phyloP scores from a whole-genome alignment of 2,329 filamentous ascomycete species.

The Nothophoma quercina region DNA sequence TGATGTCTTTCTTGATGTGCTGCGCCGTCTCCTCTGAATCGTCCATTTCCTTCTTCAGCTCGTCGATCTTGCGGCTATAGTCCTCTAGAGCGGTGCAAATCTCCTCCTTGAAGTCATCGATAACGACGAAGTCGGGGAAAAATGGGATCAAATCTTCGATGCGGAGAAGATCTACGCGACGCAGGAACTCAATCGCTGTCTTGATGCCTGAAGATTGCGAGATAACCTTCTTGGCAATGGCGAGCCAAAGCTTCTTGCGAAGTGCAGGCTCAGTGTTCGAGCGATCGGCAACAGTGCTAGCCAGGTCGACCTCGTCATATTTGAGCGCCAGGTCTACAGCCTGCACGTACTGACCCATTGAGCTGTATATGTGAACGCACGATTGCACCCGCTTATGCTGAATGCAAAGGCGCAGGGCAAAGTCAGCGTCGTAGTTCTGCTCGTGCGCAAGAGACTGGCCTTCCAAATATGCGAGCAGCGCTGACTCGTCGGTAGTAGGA shows the following conservation, averaged over 20 bases:
- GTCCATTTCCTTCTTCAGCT: constrained; percentile 92
- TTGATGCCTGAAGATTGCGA: constrained; percentile 85
- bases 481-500: constrained; percentile 81
- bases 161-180: constrained; percentile 86
- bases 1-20: constrained; percentile 90
- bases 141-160: constrained; percentile 98
- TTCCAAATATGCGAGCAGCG: constrained; percentile 86
- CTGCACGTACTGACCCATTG: constrained; percentile 92
- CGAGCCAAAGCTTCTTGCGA: constrained; percentile 93
- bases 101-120: constrained; percentile 99
- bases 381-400: constrained; percentile 91
- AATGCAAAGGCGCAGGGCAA: constrained; percentile 93
- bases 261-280: constrained; percentile 79
- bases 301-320: constrained; percentile 88
- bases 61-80: constrained; percentile 90
- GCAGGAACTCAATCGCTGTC: constrained; percentile 86
- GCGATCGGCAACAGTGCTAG: constrained; percentile 86
- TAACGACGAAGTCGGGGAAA: constrained; percentile 98
- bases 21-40: constrained; percentile 86
- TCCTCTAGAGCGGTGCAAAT: constrained; percentile 94
- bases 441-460: constrained; percentile 78
- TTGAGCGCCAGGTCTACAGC: constrained; percentile 92
- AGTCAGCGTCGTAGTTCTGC: constrained; percentile 91
- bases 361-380: constrained; percentile 96
- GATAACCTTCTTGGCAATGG: constrained; percentile 94